Conservation (phyloP, 2,329 filamentous ascomycete species). For the Colletotrichum eremochloae region DNA sequence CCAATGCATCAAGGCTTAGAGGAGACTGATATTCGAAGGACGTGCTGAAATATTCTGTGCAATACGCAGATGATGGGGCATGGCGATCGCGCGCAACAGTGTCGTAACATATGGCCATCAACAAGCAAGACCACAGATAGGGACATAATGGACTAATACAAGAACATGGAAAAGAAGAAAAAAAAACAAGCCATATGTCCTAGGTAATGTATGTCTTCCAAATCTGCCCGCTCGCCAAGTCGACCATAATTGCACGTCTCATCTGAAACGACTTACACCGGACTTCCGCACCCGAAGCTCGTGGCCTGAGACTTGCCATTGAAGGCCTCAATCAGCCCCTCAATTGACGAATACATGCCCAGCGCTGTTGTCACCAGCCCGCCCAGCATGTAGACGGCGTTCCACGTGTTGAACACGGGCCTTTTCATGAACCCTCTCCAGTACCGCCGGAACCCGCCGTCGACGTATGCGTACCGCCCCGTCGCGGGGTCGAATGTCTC, state of each 20-base stretch:
- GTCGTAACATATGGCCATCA: no score
- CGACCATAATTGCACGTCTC: neutral
- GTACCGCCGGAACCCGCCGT: slow-evolving; percentile 30
- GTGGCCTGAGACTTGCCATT: slow-evolving; percentile 37
- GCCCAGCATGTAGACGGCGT: slow-evolving; percentile 35
- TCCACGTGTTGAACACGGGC: slow-evolving; percentile 34
- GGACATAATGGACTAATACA: neutral
- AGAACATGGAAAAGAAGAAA: neutral
- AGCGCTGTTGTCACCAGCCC: slow-evolving; percentile 36
- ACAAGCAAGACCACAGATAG: neutral
- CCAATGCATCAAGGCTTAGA: no score
- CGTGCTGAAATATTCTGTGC: neutral
- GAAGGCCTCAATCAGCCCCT: slow-evolving; percentile 34
- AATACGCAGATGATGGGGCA: neutral
- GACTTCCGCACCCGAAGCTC: slow-evolving; percentile 37
- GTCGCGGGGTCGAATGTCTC: slow-evolving; percentile 30
- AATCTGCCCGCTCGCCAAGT: neutral
- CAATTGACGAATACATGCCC: slow-evolving; percentile 39
- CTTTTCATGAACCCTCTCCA: slow-evolving; percentile 35
- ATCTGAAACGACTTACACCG: slow-evolving; percentile 10
- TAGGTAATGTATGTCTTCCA: neutral
- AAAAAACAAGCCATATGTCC: neutral
- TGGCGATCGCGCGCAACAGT: neutral
- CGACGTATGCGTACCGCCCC: slow-evolving; percentile 28
- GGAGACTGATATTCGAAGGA: neutral